These are phyloP conservation scores for Chenopodium suecicum DNA, from an alignment of 148 eudicot genomes.

Conservation along the genomic window DNA sequence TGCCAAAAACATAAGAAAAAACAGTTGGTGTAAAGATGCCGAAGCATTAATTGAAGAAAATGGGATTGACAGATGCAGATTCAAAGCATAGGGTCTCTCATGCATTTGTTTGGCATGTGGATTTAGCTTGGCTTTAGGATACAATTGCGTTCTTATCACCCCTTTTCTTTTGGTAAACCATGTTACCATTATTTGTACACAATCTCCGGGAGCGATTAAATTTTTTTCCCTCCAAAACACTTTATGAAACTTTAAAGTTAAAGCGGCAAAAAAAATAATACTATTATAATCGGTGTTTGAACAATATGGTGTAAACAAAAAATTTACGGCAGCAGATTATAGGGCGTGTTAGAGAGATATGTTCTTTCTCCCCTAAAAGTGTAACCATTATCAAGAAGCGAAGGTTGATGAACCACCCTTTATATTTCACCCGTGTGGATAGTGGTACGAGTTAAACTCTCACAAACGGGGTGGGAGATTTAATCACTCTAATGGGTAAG, in stretches of 20 bases:
- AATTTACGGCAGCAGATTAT: no score
- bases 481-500: no score
- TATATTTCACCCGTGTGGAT: no score
- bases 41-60: conserved; percentile 18
- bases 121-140: conserved; percentile 32
- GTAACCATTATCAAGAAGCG: neutral
- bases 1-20: neutral
- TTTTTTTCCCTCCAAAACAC: neutral
- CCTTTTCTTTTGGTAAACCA: neutral
- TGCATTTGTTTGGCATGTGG: conserved; percentile 16
- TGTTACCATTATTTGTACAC: neutral
- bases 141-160: neutral
- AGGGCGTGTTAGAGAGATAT: neutral
- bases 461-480: no score
- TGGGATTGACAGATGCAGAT: conserved; percentile 4
- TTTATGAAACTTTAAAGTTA: neutral
- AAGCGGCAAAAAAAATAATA: no score
- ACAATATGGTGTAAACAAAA: no score
- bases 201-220: no score
- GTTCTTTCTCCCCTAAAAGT: neutral
- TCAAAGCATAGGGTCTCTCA: conserved; percentile 11
- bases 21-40: conserved; percentile 36
- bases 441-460: no score
- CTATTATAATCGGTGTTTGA: no score
- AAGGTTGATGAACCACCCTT: no score